Evolutionary conservation across 352 stramenopile species (phyloP).

Genomic region (Pythium brachiatum): DNA sequence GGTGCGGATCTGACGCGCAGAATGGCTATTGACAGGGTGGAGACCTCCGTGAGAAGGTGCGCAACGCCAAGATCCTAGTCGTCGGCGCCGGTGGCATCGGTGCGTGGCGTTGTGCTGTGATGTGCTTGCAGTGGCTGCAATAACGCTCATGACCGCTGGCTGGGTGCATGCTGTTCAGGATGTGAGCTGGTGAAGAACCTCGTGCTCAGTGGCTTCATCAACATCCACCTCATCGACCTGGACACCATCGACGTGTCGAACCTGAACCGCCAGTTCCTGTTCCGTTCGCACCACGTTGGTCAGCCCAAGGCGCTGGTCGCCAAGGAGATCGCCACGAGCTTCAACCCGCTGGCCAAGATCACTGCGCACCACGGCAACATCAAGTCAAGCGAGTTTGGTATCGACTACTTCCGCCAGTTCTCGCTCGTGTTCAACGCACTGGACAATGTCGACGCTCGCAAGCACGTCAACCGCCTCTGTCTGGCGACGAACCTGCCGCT

Average conservation of each 20-base stretch:
- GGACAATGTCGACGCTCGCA: slow-evolving; percentile 98
- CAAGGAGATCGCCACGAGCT: slow-evolving; percentile 68
- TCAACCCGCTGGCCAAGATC: slow-evolving; percentile 91
- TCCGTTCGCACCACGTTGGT: slow-evolving; percentile 97
- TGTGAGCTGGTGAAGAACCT: slow-evolving; percentile 99
- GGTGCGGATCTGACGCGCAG: not conserved
- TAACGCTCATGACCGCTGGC: no score
- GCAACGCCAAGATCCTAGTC: slow-evolving; percentile 91
- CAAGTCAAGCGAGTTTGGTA: slow-evolving; percentile 88
- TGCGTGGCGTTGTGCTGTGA: slow-evolving; percentile 20
- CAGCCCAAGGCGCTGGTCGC: slow-evolving; percentile 94
- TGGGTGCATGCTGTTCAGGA: slow-evolving; percentile 32
- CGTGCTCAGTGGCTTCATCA: slow-evolving; percentile 94
- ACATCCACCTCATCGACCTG: slow-evolving; percentile 95
- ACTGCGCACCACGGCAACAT: slow-evolving; percentile 98
- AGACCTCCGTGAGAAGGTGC: slow-evolving; percentile 66
- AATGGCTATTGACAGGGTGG: slow-evolving; percentile 35
- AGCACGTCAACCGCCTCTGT: slow-evolving; percentile 99
- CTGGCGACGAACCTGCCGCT: slow-evolving; percentile 84
- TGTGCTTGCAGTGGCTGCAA: not conserved
- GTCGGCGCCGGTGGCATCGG: slow-evolving; percentile 98
- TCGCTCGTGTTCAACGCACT: slow-evolving; percentile 98
- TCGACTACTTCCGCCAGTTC: slow-evolving; percentile 97
- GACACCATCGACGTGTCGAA: slow-evolving; percentile 99
- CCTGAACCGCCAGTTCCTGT: slow-evolving; percentile 99